Evolutionary conservation across 768 basidiomycete genomes (phyloP).

Genomic region (Cyclocybe cylindracea): DNA sequence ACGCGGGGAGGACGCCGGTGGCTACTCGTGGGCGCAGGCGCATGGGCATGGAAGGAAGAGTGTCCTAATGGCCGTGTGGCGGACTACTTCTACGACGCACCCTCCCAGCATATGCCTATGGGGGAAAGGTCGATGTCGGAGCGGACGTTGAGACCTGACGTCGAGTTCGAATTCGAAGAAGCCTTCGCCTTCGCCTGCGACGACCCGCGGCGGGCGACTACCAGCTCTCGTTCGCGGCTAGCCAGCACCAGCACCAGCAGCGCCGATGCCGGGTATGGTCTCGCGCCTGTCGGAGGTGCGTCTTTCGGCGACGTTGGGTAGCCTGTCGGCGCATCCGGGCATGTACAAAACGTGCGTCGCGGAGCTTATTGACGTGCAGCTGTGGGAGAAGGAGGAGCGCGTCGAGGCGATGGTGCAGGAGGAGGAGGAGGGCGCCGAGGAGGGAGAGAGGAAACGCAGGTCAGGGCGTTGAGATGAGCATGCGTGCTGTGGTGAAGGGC

Average conservation of each 20-base stretch:
- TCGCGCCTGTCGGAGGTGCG: neutral
- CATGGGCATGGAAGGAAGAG: conserved; percentile 4
- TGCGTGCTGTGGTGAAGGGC: conserved; percentile 2
- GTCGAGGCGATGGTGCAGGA: conserved; percentile 29
- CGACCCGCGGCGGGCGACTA: conserved; percentile 17
- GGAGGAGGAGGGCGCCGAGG: conserved; percentile 25
- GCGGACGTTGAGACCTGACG: conserved; percentile 20
- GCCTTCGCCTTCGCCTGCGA: conserved; percentile 11
- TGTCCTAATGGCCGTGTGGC: neutral
- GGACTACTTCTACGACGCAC: conserved; percentile 7
- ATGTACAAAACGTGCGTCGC: conserved; percentile 63
- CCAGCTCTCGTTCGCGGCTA: neutral
- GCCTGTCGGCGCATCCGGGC: conserved; percentile 30
- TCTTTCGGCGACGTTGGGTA: neutral
- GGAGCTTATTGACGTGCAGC: conserved; percentile 63
- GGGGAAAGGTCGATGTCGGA: neutral
- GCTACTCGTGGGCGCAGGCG: neutral
- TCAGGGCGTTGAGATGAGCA: conserved; percentile 2
- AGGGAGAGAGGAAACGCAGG: conserved; percentile 16
- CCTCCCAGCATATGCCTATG: neutral
- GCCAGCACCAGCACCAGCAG: conserved; percentile 28
- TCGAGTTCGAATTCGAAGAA: conserved; percentile 31
- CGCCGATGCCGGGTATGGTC: neutral
- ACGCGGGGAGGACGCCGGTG: conserved; percentile 16
- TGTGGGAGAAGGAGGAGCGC: conserved; percentile 34